phyloP scores from a whole-genome alignment of 176 grass and related monocot genomes.

The Ananas comosus region DNA sequence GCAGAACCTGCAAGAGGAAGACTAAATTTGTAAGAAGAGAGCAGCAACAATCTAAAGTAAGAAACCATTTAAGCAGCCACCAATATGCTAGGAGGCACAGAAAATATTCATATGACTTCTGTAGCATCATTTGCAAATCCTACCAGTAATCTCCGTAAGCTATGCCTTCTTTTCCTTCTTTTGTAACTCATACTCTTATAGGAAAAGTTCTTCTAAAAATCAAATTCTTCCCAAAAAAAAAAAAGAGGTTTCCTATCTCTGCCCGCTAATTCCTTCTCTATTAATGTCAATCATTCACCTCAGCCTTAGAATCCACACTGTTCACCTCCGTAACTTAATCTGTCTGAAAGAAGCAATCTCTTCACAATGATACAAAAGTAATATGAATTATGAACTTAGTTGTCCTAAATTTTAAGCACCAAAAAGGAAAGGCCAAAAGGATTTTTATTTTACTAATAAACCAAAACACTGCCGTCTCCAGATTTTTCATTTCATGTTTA shows the following conservation, averaged over 20 bases:
- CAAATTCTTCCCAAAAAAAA: neutral
- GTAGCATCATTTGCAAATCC: no score
- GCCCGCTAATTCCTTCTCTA: neutral
- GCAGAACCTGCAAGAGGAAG: constrained; percentile 58
- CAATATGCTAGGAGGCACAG: neutral
- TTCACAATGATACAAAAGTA: neutral
- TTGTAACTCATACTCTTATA: neutral
- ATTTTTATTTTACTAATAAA: neutral
- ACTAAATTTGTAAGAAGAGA: constrained; percentile 5
- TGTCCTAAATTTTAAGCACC: neutral
- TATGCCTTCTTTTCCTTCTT: no score
- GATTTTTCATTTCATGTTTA: neutral
- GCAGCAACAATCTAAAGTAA: neutral
- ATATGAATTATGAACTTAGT: neutral
- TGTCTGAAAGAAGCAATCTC: neutral
- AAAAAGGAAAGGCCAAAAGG: neutral
- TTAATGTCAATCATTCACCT: neutral
- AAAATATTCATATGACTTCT: no score
- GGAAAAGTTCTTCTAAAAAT: neutral
- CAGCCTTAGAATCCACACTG: neutral
- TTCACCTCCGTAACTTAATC: neutral
- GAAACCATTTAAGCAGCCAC: neutral
- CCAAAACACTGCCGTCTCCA: neutral
- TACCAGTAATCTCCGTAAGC: no score
- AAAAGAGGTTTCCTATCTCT: neutral